Evolutionary conservation across 2,329 filamentous ascomycete species (phyloP), one percentile per base, ranked within the genome.

Genomic region (Dothistroma septosporum): DNA sequence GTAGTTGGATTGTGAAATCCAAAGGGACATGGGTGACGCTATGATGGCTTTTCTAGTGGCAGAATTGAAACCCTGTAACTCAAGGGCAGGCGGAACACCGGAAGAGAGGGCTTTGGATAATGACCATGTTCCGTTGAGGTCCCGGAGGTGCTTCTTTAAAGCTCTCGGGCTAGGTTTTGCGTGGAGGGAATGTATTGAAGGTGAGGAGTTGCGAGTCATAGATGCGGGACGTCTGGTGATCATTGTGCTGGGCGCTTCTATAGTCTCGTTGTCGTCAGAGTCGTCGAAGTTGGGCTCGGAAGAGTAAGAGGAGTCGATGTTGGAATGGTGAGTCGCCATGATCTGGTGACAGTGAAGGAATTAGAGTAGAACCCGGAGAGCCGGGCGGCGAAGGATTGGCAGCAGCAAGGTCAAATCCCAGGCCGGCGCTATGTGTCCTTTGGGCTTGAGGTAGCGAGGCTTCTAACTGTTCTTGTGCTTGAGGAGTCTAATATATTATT

Each of bases 1-100:
- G 28, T 65, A 65, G 32, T 65, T 55, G 1, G 61, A 63, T 59
- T 65, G 63, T 1, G 56, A 59, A 22, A 65, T 65, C 4, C 24
- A 50, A 3, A 63, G 47, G 9, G 35, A 46, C 48, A 60, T 41
- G 11, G 62, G 59, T 5, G 53, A 57, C 11, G 62, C 53, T 41
- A 61, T 59, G 32, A 64, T 58, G 24, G 49, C 44, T 50, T 64
- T 61, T 24, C 59, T 48, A 5, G 21, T 53, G n/a, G 44, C 12
- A 4, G 60, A 41, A 33, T 46, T 11, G 52, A 49, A 55, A 11
- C 47, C 46, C 49, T 58, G 46, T 50, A 55, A 41, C 24, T 52
- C 37, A 31, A 55, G 57, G 22, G 47, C 41, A 31, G 50, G 41
- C 9, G 57, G 57, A 3, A 59, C 41, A 11, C 57, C 57, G 10